Evolutionary conservation across 257 asterid species (phyloP).

Genomic region (Solanum tarapatanum): DNA sequence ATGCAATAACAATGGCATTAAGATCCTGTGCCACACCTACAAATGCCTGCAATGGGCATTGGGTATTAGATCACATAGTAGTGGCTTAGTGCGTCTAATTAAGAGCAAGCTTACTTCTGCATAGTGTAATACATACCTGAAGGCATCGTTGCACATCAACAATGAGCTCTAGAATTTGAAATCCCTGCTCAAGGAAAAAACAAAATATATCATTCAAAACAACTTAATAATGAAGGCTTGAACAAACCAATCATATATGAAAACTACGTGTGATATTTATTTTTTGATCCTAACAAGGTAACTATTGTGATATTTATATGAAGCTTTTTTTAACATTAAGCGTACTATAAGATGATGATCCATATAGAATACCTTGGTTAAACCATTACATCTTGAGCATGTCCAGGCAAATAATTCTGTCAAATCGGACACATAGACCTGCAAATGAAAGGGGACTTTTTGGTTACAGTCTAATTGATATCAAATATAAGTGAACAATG

Average conservation of each 20-base stretch:
- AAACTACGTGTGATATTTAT: not conserved
- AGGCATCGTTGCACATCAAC: slow-evolving; percentile 81
- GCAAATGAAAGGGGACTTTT: slow-evolving; percentile 14
- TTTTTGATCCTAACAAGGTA: not conserved
- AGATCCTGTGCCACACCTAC: slow-evolving; percentile 83
- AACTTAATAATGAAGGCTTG: not conserved
- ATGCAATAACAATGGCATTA: slow-evolving; percentile 74
- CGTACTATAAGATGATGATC: not conserved
- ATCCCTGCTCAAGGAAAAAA: slow-evolving; percentile 49
- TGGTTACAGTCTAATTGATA: not conserved
- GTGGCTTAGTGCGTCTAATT: not conserved
- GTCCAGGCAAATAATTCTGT: slow-evolving; percentile 88
- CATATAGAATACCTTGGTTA: slow-evolving; percentile 46
- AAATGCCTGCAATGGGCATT: slow-evolving; percentile 51
- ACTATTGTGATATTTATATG: not conserved
- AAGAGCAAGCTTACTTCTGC: not conserved
- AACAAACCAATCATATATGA: not conserved
- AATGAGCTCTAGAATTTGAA: slow-evolving; percentile 79
- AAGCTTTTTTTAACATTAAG: not conserved
- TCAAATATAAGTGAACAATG: not conserved
- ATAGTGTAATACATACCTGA: slow-evolving; percentile 41
- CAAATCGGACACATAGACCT: slow-evolving; percentile 90
- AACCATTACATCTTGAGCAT: slow-evolving; percentile 80
- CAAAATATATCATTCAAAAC: slow-evolving; percentile 2
- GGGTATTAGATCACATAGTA: not conserved